These are phyloP conservation scores for Hanseniaspora singularis DNA, from an alignment of 805 yeast species.

Conservation along the genomic window DNA sequence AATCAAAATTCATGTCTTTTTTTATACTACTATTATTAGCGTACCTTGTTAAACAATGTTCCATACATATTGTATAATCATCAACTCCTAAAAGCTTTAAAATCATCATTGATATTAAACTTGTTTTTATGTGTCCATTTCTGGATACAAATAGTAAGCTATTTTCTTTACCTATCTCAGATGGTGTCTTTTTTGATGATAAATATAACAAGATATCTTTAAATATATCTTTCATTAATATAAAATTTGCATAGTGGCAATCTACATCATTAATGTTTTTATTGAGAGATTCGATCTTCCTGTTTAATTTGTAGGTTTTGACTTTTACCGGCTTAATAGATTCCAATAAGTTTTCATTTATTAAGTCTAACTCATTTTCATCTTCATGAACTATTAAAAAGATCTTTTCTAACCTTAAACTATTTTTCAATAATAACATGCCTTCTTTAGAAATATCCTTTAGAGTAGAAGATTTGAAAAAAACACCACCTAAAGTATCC, in stretches of 20 bases:
- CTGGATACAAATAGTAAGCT: slow-evolving; percentile 2
- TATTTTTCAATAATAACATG: slow-evolving; percentile 27
- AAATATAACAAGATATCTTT: neutral
- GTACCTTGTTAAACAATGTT: slow-evolving; percentile 60
- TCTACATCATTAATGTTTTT: no score
- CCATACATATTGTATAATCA: slow-evolving; percentile 51
- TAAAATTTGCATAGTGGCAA: neutral
- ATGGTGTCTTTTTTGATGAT: neutral
- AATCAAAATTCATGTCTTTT: neutral
- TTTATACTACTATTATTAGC: slow-evolving; percentile 30
- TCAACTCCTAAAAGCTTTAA: slow-evolving; percentile 56
- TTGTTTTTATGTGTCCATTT: slow-evolving; percentile 40
- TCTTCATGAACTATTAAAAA: slow-evolving; percentile 61
- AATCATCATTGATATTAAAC: slow-evolving; percentile 57
- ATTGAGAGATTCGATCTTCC: no score
- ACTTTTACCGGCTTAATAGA: no score
- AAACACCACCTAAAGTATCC: slow-evolving; percentile 40
- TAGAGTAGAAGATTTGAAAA: slow-evolving; percentile 56
- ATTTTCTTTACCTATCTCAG: slow-evolving; percentile 2
- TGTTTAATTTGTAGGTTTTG: no score
- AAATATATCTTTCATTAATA: slow-evolving; percentile 1
- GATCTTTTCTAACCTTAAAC: slow-evolving; percentile 34
- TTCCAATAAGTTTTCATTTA: no score
- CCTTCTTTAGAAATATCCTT: slow-evolving; percentile 44
- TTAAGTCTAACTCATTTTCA: no score